Evolutionary conservation across 768 basidiomycete species (phyloP), one percentile per base, ranked within the genome.

Genomic region (Pulveroboletus sp.): DNA sequence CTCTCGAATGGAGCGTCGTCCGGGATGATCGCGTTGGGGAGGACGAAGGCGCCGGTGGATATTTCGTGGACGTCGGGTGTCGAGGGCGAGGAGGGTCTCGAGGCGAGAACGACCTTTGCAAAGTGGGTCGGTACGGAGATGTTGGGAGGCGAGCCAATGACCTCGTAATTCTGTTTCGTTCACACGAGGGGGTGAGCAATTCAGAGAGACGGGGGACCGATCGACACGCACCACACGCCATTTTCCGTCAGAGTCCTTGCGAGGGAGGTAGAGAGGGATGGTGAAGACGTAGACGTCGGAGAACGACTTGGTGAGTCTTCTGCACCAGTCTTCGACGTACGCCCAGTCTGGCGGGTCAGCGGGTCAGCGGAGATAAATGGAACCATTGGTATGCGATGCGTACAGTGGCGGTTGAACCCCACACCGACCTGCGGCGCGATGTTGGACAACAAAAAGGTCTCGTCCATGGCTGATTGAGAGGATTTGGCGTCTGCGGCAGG

Each of bases 381-480:
- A 27, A 19, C 23, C 17, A 3, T 23, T 13, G n/a, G 27, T 0
- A 6, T 16, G 13, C 11, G 42, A 36, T 34, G 37, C 57, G 53
- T 59, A 93, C 94, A 99, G 63, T 98, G 93, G 47, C 96, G 77
- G 63, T 98, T 99, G 76, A 98, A 99, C 0, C 95, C 96, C 34
- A 81, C 90, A 2, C 96, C 96, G 22, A 99, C 93, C 76, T 99
- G 96, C 36, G 96, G 96, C 5, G 96, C 95, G 45, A 99, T 96
- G 62, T 99, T 99, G 0, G 91, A 85, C 38, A 99, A 71, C 30
- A 91, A 72, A 68, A 99, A 99, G 0, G 95, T 99, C 70, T 99
- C 93, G 64, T 97, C 69, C 95, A 97, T 98, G 10, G 95, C 95
- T 47, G 79, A 78, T 77, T 94, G 93, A 14, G 89, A 92, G 27